Evolutionary conservation across 495 filamentous ascomycete genomes (phyloP), one percentile per base, ranked within the genome.

Genomic region (Hyphodiscus hymeniophilus): DNA sequence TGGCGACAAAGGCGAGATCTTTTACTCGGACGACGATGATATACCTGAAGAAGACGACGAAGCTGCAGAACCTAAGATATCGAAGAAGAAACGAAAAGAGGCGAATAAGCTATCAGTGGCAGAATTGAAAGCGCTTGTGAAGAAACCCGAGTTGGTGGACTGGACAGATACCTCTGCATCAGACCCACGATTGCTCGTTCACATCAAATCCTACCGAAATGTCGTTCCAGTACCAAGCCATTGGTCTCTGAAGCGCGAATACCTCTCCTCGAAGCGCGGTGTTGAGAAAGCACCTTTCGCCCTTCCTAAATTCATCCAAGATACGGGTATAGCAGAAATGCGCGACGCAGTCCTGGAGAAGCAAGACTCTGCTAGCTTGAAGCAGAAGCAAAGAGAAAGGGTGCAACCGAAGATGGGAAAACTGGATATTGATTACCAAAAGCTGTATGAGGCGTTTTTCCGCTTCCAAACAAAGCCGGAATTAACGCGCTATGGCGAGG

Each of bases 241-340:
- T 60, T 98, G 92, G 92, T 86, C 85, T 0, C 68, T 97, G 23
- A 98, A 98, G 68, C 79, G 92, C 22, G 92, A 98, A 62, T 98
- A 98, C 61, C 75, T 98, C 3, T 95, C 89, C 1, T 94, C 87
- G 32, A 98, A 98, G 60, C 76, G 92, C 28, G 92, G 92, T 59
- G 84, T 98, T 38, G 92, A 98, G 64, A 98, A 98, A 63, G 74
- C 91, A 1, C 81, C 90, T 1, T 98, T 95, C 60, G 77, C 87
- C 24, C 72, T 98, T 13, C 92, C 92, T 17, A 94, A 94, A 63
- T 98, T 96, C 67, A 97, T 98, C 52, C 85, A 91, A 58, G 92
- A 96, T 57, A 98, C 92, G 2, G 92, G 92, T 12, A 97, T 98
- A 57, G 77, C 89, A 16, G 92, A 96, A 65, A 97, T 97, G 92